Conservation (phyloP, 306 rosid species). For the cucumber (Cucumis sativus) region Cucumber_9930_V3 NC_026660.2:10296001-10296500, state of each 20-base stretch:
- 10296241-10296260: not conserved
- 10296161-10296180: no score
- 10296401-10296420: conserved; percentile 48
- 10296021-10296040: no score
- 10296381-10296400: conserved; percentile 56
- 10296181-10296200: no score
- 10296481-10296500: not conserved
- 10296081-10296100: no score
- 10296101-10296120: no score
- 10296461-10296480: not conserved
- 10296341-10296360: conserved; percentile 89
- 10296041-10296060: no score
- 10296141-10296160: no score
- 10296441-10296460: not conserved
- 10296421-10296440: conserved; percentile 32
- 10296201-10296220: no score
- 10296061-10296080: no score
- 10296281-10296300: not conserved
- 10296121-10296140: no score
- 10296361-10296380: conserved; percentile 96
- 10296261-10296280: not conserved
- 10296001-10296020: no score
- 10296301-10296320: not conserved
- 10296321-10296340: conserved; percentile 77
- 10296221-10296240: no score